These are phyloP conservation scores for Quillaja saponaria DNA, from an alignment of 306 rosid species.

Conservation along the genomic window DNA sequence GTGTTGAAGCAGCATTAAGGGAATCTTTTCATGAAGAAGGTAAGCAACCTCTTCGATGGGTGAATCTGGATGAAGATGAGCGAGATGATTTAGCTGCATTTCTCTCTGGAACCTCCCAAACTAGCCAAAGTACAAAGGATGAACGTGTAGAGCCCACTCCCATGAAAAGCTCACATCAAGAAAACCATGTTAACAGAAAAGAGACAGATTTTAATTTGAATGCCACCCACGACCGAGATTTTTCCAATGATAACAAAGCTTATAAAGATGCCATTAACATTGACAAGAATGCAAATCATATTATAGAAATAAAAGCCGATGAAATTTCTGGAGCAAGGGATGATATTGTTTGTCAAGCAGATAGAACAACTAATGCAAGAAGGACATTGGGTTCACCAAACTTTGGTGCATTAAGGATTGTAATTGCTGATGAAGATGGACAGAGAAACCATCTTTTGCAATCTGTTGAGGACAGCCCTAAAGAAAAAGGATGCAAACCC, in stretches of 20 bases:
- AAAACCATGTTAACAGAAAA: constrained; percentile 40
- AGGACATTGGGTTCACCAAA: constrained; percentile 64
- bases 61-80: constrained; percentile 78
- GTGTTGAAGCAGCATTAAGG: constrained; percentile 62
- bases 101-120: constrained; percentile 68
- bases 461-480: constrained; percentile 60
- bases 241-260: constrained; percentile 39
- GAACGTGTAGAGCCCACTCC: constrained; percentile 39
- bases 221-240: constrained; percentile 37
- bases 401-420: constrained; percentile 60
- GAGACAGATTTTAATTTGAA: constrained; percentile 37
- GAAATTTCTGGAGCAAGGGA: constrained; percentile 50
- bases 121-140: constrained; percentile 35
- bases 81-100: constrained; percentile 88
- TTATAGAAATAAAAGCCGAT: constrained; percentile 52
- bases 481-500: constrained; percentile 72
- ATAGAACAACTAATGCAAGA: constrained; percentile 62
- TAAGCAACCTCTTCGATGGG: constrained; percentile 80
- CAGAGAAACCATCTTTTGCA: constrained; percentile 35
- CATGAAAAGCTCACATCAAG: constrained; percentile 34
- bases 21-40: constrained; percentile 70
- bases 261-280: constrained; percentile 42
- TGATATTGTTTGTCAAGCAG: constrained; percentile 65
- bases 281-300: constrained; percentile 36
- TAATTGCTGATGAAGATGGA: constrained; percentile 64